Evolutionary conservation across 495 filamentous ascomycete species (phyloP), one percentile per base, ranked within the genome.

Genomic region (Staphylotrichum longicolle): DNA sequence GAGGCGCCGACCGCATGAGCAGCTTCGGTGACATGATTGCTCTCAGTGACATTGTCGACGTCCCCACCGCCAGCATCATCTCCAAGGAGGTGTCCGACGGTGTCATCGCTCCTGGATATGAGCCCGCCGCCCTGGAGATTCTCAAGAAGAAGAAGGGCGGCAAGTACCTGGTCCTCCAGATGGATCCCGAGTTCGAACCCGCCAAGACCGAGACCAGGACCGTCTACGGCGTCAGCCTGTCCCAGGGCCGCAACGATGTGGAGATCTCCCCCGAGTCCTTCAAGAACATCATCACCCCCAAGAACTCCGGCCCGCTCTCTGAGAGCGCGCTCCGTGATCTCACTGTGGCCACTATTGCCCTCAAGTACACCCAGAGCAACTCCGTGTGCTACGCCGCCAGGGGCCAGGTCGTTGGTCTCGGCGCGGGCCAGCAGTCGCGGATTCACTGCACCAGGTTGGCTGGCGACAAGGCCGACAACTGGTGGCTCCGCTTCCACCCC

Each of bases 381-480:
- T 96, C 92, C 14, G 94, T 98, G 67, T 97, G 94, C 84, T 98
- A 97, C 72, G 92, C 94, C 47, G 85, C 93, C 60, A 90, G 96
- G 66, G 94, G 94, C 14, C 95, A 98, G 75, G 82, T 96, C 73
- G 85, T 98, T 65, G 94, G 94, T 53, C 83, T 98, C 48, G 94
- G 95, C 63, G 94, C 94, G 54, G 94, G 94, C 54, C 94, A 98
- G 76, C 94, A 98, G 78, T 93, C 89, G 62, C 87, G 94, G 66
- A 98, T 98, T 67, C 95, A 98, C 82, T 98, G 95, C 82, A 98
- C 94, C 33, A 88, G 94, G 63, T 84, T 98, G 46, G 94, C 94
- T n/a, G 94, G 95, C 64, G 94, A 96, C 79, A 98, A 98, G 81
- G 91, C 92, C 52, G 94, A 98, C 76, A 96, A 93, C 81, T 98